phyloP scores from a whole-genome alignment of 2,329 filamentous ascomycete species.

The Fragosphaeria purpurea region DNA sequence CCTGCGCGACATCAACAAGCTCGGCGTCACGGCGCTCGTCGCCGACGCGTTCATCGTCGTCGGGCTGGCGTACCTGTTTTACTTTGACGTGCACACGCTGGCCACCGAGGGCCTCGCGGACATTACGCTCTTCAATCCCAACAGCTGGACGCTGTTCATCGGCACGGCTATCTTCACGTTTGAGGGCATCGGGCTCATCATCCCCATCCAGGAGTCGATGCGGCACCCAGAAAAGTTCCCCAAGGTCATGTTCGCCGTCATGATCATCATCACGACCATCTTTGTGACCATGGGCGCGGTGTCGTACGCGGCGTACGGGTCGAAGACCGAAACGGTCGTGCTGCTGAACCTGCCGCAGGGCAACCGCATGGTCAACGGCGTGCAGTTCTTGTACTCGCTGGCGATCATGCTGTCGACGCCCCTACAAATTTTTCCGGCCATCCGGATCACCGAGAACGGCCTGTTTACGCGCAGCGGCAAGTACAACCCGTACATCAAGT shows the following conservation, averaged over 20 bases:
- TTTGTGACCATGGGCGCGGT: constrained; percentile 88
- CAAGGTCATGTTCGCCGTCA: constrained; percentile 75
- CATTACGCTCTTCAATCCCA: constrained; percentile 80
- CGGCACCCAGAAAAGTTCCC: constrained; percentile 84
- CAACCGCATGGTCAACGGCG: constrained; percentile 85
- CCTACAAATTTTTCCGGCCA: constrained; percentile 93
- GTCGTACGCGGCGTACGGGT: constrained; percentile 93
- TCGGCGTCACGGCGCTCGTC: constrained; percentile 86
- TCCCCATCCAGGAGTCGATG: constrained; percentile 98
- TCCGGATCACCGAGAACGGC: constrained; percentile 90
- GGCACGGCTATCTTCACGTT: constrained; percentile 99
- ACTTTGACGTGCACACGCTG: constrained; percentile 85
- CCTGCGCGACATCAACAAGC: constrained; percentile 92
- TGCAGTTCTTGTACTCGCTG: constrained; percentile 94
- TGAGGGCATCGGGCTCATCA: constrained; percentile 93
- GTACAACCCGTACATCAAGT: constrained; percentile 97
- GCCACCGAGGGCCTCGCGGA: constrained; percentile 67
- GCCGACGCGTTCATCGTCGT: constrained; percentile 92
- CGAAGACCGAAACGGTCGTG: constrained; percentile 90
- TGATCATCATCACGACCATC: constrained; percentile 87
- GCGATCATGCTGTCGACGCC: constrained; percentile 95
- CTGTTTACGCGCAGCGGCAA: constrained; percentile 91
- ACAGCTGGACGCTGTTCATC: constrained; percentile 95
- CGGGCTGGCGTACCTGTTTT: constrained; percentile 87
- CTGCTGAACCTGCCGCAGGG: constrained; percentile 94